Conservation (phyloP, 257 asterid genomes). For the Solanum rostratum region DNA sequence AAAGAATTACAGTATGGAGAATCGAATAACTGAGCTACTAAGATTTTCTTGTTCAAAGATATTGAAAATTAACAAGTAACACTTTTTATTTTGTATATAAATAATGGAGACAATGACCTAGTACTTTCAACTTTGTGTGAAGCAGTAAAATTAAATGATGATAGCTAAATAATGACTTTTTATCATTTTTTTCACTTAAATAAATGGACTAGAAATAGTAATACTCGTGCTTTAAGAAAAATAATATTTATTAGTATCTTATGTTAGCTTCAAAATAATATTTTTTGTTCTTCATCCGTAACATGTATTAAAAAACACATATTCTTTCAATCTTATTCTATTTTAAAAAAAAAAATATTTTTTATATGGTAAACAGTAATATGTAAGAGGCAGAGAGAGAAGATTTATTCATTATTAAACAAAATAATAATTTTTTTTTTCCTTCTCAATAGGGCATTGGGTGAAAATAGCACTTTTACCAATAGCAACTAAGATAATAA, state of each 20-base stretch:
- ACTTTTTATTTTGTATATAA: background rate
- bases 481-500: constrained; percentile 3
- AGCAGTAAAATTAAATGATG: background rate
- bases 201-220: background rate
- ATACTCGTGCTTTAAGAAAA: constrained; percentile 7
- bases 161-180: background rate
- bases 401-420: background rate
- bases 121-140: background rate
- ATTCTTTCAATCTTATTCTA: background rate
- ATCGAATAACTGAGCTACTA: too few species aligned
- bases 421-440: background rate
- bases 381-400: background rate
- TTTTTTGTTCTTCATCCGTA: background rate
- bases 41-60: background rate
- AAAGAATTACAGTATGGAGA: too few species aligned
- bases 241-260: background rate
- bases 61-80: background rate
- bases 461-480: background rate
- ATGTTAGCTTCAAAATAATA: background rate
- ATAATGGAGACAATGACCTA: background rate
- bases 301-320: background rate
- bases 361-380: background rate
- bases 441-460: background rate
- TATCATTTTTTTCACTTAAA: background rate
- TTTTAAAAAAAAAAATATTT: background rate